Conservation (phyloP, 495 filamentous ascomycete genomes). For the Hypoxylon lenormandii region DNA sequence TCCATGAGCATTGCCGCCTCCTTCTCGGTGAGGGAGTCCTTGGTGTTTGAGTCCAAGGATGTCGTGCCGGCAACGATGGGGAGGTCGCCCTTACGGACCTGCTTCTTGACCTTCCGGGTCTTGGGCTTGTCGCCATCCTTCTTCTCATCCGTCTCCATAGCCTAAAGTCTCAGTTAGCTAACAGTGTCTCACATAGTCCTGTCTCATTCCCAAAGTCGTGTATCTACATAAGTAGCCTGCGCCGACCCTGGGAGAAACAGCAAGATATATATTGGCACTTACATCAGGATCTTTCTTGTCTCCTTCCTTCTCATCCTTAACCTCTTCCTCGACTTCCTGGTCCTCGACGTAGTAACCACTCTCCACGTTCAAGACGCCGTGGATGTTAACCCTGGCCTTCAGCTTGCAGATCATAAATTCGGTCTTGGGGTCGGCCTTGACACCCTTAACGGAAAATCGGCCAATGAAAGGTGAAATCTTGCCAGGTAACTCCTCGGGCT, state of each 20-base stretch:
- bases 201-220: not conserved
- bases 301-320: constrained; percentile 71
- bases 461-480: constrained; percentile 95
- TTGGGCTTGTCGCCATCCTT: constrained; percentile 84
- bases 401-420: constrained; percentile 99
- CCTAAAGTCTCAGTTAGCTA: constrained; percentile 63
- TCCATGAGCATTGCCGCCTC: constrained; percentile 94
- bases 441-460: constrained; percentile 91
- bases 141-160: constrained; percentile 89
- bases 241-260: not conserved
- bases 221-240: not conserved
- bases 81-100: constrained; percentile 96
- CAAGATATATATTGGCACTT: constrained; percentile 56
- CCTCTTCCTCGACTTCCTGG: constrained; percentile 94
- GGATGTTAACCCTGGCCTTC: constrained; percentile 96
- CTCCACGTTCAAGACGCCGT: constrained; percentile 96
- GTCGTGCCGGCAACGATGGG: constrained; percentile 85
- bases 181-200: not conserved
- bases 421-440: constrained; percentile 84
- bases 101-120: constrained; percentile 99
- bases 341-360: constrained; percentile 98
- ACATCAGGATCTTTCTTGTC: constrained; percentile 80
- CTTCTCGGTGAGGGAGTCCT: constrained; percentile 76
- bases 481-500: constrained; percentile 88
- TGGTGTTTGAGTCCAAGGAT: constrained; percentile 75